Base-by-base conservation (phyloP, 176 grass and related monocot genomes). In the Microstegium vimineum region DNA sequence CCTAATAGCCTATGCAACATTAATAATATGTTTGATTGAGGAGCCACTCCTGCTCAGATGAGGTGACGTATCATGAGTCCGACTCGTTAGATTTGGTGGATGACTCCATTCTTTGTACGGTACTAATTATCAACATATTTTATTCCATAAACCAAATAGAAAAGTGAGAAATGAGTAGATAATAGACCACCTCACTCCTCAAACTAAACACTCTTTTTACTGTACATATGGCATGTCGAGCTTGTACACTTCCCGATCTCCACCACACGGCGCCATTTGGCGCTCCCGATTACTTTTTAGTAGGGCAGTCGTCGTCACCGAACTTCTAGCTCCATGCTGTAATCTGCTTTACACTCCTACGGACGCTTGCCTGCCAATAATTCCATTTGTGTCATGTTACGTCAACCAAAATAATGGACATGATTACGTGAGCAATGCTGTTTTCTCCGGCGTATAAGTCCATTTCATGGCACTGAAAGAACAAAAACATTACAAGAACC, bases 281-380 rank as follows among this genome's bases (percentile, higher is more conserved):
- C 8, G 31, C 30, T 23, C 22, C 43, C 13, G 25, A 23, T 79
- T n/a, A 23, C n/a, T 22, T 33, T 65, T 22, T 28, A 37, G 15
- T 25, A 22, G 66, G n/a, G n/a, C n/a, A n/a, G n/a, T 67, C 34
- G 41, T 51, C 23, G 40, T 31, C 6, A 1, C 32, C 28, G 3
- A 47, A 11, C 15, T 68, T 65, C 73, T 86, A 91, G 64, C 84
- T 89, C 94, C 91, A 89, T n/a, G 73, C 69, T n/a, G 81, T 66
- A 3, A 89, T 81, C 66, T 93, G 91, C 88, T 89, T 97, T 35
- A 97, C 41, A 54, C 85, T 85, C 72, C 82, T 80, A 78, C 88
- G 77, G 76, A 97, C 52, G 78, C 42, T 89, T 20, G 81, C 91
- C 94, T 97, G 89, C 36, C 43, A 84, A 66, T 16, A 75, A 20